Percentiles rank a stretch among this genome's conserved stretches.
Conservation (phyloP, 108 stramenopile genomes). For the Pseudonitzschia delicatissima region DNA sequence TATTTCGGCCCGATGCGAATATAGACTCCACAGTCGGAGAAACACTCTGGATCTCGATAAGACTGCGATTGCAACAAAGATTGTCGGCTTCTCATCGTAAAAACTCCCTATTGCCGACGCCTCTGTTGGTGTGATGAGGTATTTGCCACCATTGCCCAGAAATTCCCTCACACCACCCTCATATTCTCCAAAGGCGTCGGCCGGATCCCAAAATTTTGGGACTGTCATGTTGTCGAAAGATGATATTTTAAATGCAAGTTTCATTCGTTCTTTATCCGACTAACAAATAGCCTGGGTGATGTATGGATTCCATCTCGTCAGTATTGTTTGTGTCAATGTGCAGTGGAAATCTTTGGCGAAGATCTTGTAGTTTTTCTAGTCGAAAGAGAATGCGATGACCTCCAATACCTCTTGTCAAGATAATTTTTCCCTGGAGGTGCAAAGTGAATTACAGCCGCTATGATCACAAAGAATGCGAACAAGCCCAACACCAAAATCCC, state of each 20-base stretch:
- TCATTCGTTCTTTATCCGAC: constrained; percentile 11
- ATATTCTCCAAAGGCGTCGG: constrained; percentile 4
- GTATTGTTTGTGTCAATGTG: constrained; percentile 14
- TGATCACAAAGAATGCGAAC: not conserved
- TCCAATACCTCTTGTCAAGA: not conserved
- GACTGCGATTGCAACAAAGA: constrained; percentile 53
- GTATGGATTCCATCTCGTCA: constrained; percentile 33
- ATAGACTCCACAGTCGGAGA: constrained; percentile 39
- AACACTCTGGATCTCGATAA: constrained; percentile 45
- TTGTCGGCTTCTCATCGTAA: constrained; percentile 30
- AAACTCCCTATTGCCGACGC: constrained; percentile 55
- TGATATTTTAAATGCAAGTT: not conserved
- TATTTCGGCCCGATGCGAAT: constrained; percentile 39
- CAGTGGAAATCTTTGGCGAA: constrained; percentile 37
- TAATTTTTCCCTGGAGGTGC: not conserved
- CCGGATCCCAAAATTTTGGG: constrained; percentile 33
- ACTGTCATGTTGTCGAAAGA: constrained; percentile 17
- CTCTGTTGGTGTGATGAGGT: constrained; percentile 59
- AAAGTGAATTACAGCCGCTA: not conserved
- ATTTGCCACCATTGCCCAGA: constrained; percentile 60
- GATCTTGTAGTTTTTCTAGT: not conserved
- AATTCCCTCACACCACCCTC: constrained; percentile 48
- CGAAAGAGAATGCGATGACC: not conserved
- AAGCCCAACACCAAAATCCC: not conserved
- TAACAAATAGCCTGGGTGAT: constrained; percentile 32